Evolutionary conservation across 2,329 filamentous ascomycete species (phyloP), one percentile per base, ranked within the genome.

Genomic region (Alternaria sp.): DNA sequence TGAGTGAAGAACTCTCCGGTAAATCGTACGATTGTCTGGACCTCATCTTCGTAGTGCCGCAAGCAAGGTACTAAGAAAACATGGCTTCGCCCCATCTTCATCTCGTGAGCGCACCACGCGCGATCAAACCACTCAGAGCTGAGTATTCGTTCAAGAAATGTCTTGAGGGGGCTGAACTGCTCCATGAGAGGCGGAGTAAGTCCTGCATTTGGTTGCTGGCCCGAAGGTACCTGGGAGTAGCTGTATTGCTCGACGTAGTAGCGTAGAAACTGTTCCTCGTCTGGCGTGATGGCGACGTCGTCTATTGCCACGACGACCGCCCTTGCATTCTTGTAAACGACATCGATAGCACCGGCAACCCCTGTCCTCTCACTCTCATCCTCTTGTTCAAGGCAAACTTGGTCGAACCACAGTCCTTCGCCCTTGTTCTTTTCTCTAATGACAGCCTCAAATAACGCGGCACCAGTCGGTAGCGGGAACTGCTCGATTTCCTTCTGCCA

Each of bases 331-430:
- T 74, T 69, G 69, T 83, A 83, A 6, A 83, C 79, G 59, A 74
- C 70, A 54, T 83, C 81, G 70, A 83, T 82, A 1, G 79, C 75
- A 19, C 78, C 80, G 59, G 83, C 78, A 1, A 78, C 74, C n/a
- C 76, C 70, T 1, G 75, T 78, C 47, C 75, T 81, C 63, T 83
- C 81, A 1, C 61, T 62, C 45, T 82, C 77, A 40, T 79, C 76
- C 3, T 81, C 76, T 56, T 82, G 79, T 49, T 82, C 76, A 59
- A 83, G 81, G 67, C 80, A 83, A 8, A 83, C 80, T 63, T 83
- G 81, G 62, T 83, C 82, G 44, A 82, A 81, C 81, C 81, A 83
- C 6, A 83, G 61, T 7, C 81, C 82, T 67, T 83, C 82, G 7
- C 70, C 69, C 17, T 73, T 69, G 30, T 64, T 59, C 19, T 79